Evolutionary conservation across 176 grass and related monocot genomes (phyloP).

Genomic region (Rhipidocladum racemiflorum): DNA sequence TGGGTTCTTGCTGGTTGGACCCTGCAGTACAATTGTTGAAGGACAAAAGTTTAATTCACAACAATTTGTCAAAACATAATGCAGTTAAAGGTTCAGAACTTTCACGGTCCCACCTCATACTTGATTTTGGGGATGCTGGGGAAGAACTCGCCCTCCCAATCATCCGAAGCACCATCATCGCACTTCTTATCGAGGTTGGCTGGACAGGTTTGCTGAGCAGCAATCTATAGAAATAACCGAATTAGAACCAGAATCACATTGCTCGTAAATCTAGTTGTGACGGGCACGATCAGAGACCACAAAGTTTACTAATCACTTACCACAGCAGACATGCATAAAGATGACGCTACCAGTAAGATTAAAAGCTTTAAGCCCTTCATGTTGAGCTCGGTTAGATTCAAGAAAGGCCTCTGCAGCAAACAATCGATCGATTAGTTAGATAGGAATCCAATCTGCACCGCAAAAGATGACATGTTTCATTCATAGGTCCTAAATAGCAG

Average conservation of each 20-base stretch:
- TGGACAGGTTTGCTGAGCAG: conserved; percentile 42
- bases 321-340: conserved; percentile 21
- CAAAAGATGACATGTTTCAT: background rate
- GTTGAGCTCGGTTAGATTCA: background rate
- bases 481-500: background rate
- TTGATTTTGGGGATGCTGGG: conserved; percentile 72
- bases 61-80: background rate
- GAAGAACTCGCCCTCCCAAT: conserved; percentile 86
- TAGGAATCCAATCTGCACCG: background rate
- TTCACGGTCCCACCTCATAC: conserved; percentile 60
- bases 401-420: background rate
- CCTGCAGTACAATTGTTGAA: conserved; percentile 35
- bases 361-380: conserved; percentile 50
- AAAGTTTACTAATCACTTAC: conserved; percentile 29
- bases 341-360: conserved; percentile 33
- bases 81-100: background rate
- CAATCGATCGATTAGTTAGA: background rate
- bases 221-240: conserved; percentile 34
- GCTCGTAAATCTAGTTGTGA: background rate
- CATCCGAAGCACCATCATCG: conserved; percentile 38
- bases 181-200: conserved; percentile 61
- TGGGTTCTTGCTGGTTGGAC: conserved; percentile 68
- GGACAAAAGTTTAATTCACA: background rate
- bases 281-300: background rate
- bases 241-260: background rate